Evolutionary conservation across 306 rosid species (phyloP), one percentile per base, ranked within the genome.

Genomic region (Quercus wislizeni): DNA sequence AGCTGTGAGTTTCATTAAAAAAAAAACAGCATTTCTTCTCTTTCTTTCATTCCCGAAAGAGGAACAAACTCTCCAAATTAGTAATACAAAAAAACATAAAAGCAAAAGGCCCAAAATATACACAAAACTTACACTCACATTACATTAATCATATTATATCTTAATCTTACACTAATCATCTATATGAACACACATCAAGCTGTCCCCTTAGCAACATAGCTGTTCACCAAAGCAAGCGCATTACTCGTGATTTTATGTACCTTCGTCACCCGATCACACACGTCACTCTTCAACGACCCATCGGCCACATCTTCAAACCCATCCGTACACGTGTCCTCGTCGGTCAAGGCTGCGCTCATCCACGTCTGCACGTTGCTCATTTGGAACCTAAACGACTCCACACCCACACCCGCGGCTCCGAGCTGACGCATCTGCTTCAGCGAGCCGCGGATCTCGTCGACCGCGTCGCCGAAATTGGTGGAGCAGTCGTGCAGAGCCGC

Each of bases 331-430:
- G 99, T 96, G 46, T 96, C 99, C 82, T 96, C 91, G 61, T 96
- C 96, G 12, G 99, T 96, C 6, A 96, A 81, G 9, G 99, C 98
- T 0, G 99, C 99, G 82, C 99, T 96, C 99, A 96, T 93, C 99
- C 99, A 96, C 90, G 99, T 96, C 90, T 96, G 99, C 6, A 96
- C 99, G 86, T 96, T 93, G 71, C 98, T 90, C 97, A 96, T 93
- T 90, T 91, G 93, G 59, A 96, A 96, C 79, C 82, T 69, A 72
- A 93, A 89, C 75, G 94, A 87, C 27, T 69, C 83, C 0, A 52
- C 74, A 0, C 87, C 89, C 10, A 67, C 15, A 2, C 89, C 87
- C 11, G 82, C 69, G 15, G 82, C 86, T 6, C 86, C 86, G 8
- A 93, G 78, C 80, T 84, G 90, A 0, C 92, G 81, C 96, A 96